These are phyloP conservation scores for Kalaharituber pfeilii DNA, from an alignment of 2,329 filamentous ascomycete genomes.

Conservation along the genomic window DNA sequence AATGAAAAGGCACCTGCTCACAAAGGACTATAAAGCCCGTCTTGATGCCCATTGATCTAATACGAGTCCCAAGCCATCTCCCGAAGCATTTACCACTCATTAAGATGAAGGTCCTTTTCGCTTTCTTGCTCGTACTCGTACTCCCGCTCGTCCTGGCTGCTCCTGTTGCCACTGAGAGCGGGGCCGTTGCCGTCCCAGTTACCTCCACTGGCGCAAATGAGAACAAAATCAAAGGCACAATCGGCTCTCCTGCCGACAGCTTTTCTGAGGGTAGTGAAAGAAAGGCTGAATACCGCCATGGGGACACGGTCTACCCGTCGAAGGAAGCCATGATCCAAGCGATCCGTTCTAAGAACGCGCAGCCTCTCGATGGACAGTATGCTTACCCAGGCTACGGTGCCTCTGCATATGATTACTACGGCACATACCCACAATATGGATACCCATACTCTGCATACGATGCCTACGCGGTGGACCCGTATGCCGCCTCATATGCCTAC, in stretches of 20 bases:
- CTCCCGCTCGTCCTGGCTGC: background rate
- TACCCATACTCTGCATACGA: background rate
- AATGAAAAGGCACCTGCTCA: no score
- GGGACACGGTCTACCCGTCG: background rate
- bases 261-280: background rate
- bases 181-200: background rate
- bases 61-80: background rate
- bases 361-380: background rate
- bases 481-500: background rate
- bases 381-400: background rate
- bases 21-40: no score
- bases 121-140: background rate
- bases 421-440: background rate
- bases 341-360: background rate
- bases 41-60: no score
- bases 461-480: background rate
- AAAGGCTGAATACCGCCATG: background rate
- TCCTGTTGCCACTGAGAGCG: background rate
- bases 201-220: background rate
- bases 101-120: background rate
- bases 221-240: background rate
- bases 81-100: no score
- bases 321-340: background rate
- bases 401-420: background rate
- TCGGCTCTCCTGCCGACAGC: background rate